Evolutionary conservation across 495 filamentous ascomycete species (phyloP).

Genomic region (Parmelia sp.): DNA sequence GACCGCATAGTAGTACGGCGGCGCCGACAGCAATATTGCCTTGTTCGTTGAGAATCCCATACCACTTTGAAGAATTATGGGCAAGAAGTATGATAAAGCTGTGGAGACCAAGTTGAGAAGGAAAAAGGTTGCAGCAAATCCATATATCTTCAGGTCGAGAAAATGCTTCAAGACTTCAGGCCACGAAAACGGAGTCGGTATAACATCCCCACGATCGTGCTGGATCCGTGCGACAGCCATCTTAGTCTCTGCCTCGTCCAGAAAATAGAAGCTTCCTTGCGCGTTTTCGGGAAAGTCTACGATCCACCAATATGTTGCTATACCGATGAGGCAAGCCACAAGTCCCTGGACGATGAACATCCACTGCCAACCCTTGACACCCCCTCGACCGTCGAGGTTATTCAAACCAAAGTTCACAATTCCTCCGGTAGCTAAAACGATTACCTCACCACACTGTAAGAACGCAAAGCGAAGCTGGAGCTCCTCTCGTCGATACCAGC

Average conservation of each 20-base stretch:
- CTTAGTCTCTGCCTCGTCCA: conserved; percentile 51
- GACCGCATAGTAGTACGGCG: conserved; percentile 71
- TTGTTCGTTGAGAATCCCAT: conserved; percentile 64
- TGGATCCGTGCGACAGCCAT: conserved; percentile 54
- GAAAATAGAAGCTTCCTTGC: conserved; percentile 54
- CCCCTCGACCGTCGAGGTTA: conserved; percentile 51
- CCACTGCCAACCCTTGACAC: conserved; percentile 67
- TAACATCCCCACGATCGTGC: conserved; percentile 59
- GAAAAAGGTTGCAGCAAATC: conserved; percentile 67
- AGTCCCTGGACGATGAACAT: conserved; percentile 68
- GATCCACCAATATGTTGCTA: conserved; percentile 73
- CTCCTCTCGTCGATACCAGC: conserved; percentile 66
- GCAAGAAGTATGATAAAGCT: conserved; percentile 60
- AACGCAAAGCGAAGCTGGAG: conserved; percentile 72
- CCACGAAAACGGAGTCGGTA: conserved; percentile 56
- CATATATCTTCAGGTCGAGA: conserved; percentile 64
- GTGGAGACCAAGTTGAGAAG: conserved; percentile 56
- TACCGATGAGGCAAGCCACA: conserved; percentile 58
- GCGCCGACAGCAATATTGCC: conserved; percentile 65
- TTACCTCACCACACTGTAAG: conserved; percentile 62
- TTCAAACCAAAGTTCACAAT: conserved; percentile 71
- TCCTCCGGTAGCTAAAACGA: conserved; percentile 61
- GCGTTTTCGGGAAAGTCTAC: conserved; percentile 72
- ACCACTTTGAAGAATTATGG: conserved; percentile 63
- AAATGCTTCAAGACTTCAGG: conserved; percentile 54